Percentiles rank a stretch among this genome's conserved stretches.
phyloP scores from a whole-genome alignment of 148 eudicot species.

The Rhododendron ovatum region DNA sequence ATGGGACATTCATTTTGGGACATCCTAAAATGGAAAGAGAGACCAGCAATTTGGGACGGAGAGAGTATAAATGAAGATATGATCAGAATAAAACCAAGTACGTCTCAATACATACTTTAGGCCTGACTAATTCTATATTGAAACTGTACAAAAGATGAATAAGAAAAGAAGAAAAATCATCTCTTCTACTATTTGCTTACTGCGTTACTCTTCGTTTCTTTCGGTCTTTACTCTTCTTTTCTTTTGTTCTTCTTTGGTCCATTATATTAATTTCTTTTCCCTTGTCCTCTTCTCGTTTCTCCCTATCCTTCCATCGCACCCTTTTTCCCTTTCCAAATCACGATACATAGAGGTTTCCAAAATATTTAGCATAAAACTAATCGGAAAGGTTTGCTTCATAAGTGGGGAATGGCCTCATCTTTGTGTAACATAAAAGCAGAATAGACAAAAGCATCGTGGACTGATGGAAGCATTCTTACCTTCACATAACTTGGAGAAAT shows the following conservation, averaged over 20 bases:
- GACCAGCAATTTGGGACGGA: too few relatives aligned
- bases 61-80: neutral
- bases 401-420: neutral
- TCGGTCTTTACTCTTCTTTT: neutral
- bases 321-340: neutral
- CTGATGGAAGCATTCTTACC: constrained; percentile 36
- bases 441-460: constrained; percentile 11
- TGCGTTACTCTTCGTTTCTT: neutral
- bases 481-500: constrained; percentile 60
- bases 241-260: neutral
- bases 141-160: constrained; percentile 1
- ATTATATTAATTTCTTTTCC: neutral
- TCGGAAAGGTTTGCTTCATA: neutral
- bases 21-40: too few relatives aligned
- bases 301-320: too few relatives aligned
- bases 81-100: neutral
- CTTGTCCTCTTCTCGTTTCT: neutral
- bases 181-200: neutral
- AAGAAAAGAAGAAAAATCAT: neutral
- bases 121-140: neutral
- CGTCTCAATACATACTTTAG: neutral
- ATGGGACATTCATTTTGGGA: too few relatives aligned
- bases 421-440: neutral
- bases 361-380: constrained; percentile 1
- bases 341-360: neutral